Base-by-base conservation (phyloP, 2,329 filamentous ascomycete genomes). In the Fusarium sp. region DNA sequence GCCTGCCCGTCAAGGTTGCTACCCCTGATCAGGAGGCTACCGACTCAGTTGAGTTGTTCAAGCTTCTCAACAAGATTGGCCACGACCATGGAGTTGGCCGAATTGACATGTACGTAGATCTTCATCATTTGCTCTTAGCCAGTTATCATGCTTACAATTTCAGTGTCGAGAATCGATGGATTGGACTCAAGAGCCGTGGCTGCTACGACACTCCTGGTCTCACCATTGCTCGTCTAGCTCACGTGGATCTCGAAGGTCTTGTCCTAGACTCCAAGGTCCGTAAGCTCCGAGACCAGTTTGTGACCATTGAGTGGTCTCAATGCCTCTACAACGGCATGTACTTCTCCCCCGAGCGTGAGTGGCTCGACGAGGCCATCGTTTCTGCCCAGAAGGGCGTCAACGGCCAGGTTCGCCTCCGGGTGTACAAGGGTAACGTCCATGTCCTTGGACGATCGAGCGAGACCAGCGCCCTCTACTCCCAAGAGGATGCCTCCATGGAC, bases 81-180 rank as follows among this genome's bases (percentile, higher is more conserved):
- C 83, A 84, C 75, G 84, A 81, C 64, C 82, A 91, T 78, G 90
- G 90, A 73, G 83, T 92, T 62, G 90, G 90, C 65, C 83, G 90
- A 72, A 89, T 92, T 63, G 90, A 79, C 40, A 77, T 79, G 63
- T 62, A 50, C 6, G 63, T 50, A 11, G 6, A 24, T 9, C 3
- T 11, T 15, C 35, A n/a, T 20, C 6, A 7, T 9, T 28, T 8
- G 1, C 7, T 17, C 3, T 7, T 24, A 20, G 20, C 3, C 15
- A 6, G 19, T 11, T 4, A 26, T 11, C 7, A 40, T 57, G 8
- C 43, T 66, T 4, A 67, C 26, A 28, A 14, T 14, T 13, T 6
- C 24, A 67, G 62, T 45, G 77, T 79, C 65, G 90, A 92, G 78
- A 79, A 75, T 65, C 70, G 76, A 37, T 79, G 76, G 46, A 75